A percentile compares a stretch with the other conserved stretches of the same genome.
phyloP scores from a whole-genome alignment of 495 filamentous ascomycete species.

The Penicillium crystallinum region DNA sequence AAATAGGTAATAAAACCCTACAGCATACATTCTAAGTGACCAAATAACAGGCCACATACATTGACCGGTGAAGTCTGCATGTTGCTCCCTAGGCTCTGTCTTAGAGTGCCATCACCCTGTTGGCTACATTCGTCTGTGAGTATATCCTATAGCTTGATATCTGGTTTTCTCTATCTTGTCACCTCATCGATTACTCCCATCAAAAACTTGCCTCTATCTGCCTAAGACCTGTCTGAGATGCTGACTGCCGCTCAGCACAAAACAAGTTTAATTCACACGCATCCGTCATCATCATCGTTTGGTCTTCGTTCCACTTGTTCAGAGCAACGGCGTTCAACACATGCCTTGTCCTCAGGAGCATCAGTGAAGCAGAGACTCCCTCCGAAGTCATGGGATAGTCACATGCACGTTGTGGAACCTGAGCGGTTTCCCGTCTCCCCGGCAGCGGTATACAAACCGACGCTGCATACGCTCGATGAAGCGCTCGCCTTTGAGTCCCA shows the following conservation, averaged over 20 bases:
- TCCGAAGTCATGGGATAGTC: conserved; percentile 43
- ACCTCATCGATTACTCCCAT: not conserved
- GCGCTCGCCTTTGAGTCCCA: conserved; percentile 37
- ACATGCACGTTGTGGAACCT: conserved; percentile 51
- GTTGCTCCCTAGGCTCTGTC: conserved; percentile 9
- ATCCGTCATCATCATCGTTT: conserved; percentile 15
- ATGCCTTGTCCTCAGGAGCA: conserved; percentile 3
- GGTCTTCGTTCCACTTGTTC: conserved; percentile 3
- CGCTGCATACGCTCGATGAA: conserved; percentile 33
- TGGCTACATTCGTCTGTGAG: conserved; percentile 12
- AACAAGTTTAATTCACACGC: conserved; percentile 5
- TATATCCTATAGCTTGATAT: conserved; percentile 4
- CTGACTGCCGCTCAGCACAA: conserved; percentile 20
- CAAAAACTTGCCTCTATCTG: not conserved
- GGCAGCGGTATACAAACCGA: conserved; percentile 34
- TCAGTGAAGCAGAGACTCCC: conserved; percentile 30
- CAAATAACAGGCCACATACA: conserved; percentile 8
- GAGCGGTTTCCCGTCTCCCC: conserved; percentile 32
- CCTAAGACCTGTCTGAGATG: conserved; percentile 8
- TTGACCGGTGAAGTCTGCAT: conserved; percentile 19
- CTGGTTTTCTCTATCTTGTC: not conserved
- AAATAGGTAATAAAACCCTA: conserved; percentile 8
- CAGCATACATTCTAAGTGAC: no score
- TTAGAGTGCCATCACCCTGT: conserved; percentile 8
- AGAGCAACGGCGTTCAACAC: conserved; percentile 9